Conservation (phyloP, 495 filamentous ascomycete species). For the Penicillium pulvis region DNA sequence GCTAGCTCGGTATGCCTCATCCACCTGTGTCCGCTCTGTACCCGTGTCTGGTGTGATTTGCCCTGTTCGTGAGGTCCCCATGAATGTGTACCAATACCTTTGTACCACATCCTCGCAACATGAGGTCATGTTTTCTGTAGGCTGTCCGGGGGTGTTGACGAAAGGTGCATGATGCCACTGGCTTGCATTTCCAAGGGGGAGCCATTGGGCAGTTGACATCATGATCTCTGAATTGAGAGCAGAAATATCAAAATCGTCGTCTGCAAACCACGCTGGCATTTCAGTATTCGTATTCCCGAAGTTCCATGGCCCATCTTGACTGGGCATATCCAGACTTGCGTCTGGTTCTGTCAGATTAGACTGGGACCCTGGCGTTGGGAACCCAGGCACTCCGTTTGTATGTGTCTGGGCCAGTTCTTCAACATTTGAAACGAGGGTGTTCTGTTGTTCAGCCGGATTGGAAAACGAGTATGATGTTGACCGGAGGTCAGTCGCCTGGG, state of each 20-base stretch:
- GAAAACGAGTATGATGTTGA: background rate
- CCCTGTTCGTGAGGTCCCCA: conserved; percentile 11
- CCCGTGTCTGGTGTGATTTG: conserved; percentile 18
- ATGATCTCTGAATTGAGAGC: conserved; percentile 19
- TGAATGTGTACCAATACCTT: conserved; percentile 16
- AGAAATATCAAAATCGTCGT: conserved; percentile 29
- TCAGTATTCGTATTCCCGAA: background rate
- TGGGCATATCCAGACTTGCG: background rate
- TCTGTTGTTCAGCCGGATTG: background rate
- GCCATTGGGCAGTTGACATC: background rate
- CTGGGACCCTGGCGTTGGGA: background rate
- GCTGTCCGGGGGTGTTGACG: background rate
- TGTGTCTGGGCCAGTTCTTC: background rate
- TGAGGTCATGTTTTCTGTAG: background rate
- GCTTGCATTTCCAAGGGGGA: background rate
- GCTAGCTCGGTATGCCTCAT: conserved; percentile 25
- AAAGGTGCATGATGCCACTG: background rate
- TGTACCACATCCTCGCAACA: conserved; percentile 16
- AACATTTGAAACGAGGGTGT: background rate
- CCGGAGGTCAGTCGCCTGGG: background rate
- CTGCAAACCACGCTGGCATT: conserved; percentile 23
- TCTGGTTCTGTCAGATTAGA: background rate
- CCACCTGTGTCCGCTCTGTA: conserved; percentile 14
- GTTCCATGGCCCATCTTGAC: background rate
- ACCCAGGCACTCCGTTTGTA: background rate